These are phyloP conservation scores for Cercospora nicotianae DNA, from an alignment of 2,329 filamentous ascomycete species.

Conservation along the genomic window DNA sequence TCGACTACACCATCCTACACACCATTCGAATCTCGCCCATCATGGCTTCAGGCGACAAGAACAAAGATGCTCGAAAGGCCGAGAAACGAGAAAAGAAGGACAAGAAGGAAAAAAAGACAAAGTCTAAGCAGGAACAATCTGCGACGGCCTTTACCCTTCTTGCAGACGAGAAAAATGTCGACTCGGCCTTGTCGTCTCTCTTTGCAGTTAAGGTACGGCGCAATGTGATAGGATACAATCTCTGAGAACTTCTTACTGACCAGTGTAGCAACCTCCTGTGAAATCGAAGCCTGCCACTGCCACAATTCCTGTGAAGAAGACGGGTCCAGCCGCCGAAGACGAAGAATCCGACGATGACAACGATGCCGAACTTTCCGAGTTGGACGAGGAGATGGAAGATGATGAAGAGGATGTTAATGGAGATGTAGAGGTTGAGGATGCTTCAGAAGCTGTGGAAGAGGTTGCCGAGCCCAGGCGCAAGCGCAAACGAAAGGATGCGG, in stretches of 20 bases:
- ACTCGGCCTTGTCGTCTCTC: conserved; percentile 49
- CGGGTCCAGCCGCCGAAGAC: conserved; percentile 12
- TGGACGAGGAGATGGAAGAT: conserved; percentile 22
- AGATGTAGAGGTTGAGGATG: conserved; percentile 28
- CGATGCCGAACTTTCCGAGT: conserved; percentile 27
- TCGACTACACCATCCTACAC: neutral
- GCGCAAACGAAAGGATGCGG: conserved; percentile 41
- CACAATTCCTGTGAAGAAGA: conserved; percentile 40
- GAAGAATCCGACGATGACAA: conserved; percentile 40
- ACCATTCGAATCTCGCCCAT: neutral
- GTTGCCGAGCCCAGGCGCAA: conserved; percentile 59
- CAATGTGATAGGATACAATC: conserved; percentile 34
- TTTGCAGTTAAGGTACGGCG: conserved; percentile 43
- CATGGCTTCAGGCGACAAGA: neutral
- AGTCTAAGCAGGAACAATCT: conserved; percentile 8
- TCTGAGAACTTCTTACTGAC: conserved; percentile 19
- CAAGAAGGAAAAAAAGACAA: conserved; percentile 13
- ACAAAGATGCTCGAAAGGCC: conserved; percentile 18
- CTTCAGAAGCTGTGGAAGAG: conserved; percentile 22
- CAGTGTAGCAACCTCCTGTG: conserved; percentile 38
- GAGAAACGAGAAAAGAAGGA: conserved; percentile 26
- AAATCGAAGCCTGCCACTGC: conserved; percentile 26
- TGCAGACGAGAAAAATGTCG: conserved; percentile 42
- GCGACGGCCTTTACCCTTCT: conserved; percentile 30
- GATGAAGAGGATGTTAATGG: conserved; percentile 27